Base-by-base conservation (phyloP, 768 basidiomycete species). In the Boletus vinaceobasis region DNA sequence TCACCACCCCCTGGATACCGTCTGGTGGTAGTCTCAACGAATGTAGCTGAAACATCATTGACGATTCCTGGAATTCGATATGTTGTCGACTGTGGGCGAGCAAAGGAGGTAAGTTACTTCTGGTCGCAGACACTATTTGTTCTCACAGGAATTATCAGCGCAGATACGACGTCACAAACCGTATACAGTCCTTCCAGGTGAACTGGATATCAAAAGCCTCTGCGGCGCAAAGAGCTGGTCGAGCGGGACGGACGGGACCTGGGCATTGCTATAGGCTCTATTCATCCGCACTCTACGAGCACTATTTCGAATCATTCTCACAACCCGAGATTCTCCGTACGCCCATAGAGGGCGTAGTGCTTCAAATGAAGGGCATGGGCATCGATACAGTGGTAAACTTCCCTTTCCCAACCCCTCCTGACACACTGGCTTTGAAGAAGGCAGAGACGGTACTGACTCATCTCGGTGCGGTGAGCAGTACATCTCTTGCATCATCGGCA, bases 321-420 rank as follows among this genome's bases (percentile, higher is more conserved):
- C 75, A 83, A 54, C 97, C 97, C 2, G 97, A 99, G 70, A 95
- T 98, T 52, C 79, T 93, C 42, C 88, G 95, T 23, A 93, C 91
- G 76, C 95, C 97, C 0, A 96, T 98, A 61, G 97, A 98, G 63
- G 95, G 94, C 2, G 87, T 98, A 23, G 90, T 98, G 9, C 77
- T 98, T 32, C 95, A 98, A 71, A 98, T 99, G 96, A 99, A 99
- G 77, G 87, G 85, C 70, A 98, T 99, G 94, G 92, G 96, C 66
- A 96, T 99, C 55, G 94, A 98, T 65, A 80, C 92, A 1, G 93
- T 98, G 37, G 79, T 92, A 62, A 98, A 98, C 74, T 99, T 99
- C 71, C 97, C 97, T 15, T 98, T 98, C 73, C 97, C 97, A 1
- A 98, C 97, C 0, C 88, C 96, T 14, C 97, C 97, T 0, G 91